Percentiles rank a stretch among this genome's conserved stretches.
Evolutionary conservation across 805 yeast species (phyloP).

Genomic region (Martiniozyma abietophila): DNA sequence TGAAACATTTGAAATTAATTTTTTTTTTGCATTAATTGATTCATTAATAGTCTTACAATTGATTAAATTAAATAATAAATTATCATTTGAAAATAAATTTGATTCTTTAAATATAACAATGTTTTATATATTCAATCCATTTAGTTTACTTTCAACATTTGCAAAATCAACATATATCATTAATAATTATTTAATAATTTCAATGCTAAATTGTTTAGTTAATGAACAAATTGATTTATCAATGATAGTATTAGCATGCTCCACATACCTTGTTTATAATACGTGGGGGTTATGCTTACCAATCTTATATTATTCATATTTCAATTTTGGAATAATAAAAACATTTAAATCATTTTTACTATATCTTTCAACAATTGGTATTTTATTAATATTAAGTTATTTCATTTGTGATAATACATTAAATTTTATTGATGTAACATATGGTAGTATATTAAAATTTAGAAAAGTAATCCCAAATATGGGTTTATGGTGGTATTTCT

Average conservation of each 20-base stretch:
- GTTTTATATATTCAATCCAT: slow-evolving; percentile 72
- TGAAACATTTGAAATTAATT: slow-evolving; percentile 17
- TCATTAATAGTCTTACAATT: slow-evolving; percentile 46
- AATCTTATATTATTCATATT: slow-evolving; percentile 27
- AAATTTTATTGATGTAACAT: slow-evolving; percentile 43
- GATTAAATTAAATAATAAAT: slow-evolving; percentile 38
- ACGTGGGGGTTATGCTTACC: slow-evolving; percentile 58
- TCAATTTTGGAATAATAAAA: background rate
- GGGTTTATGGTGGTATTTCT: slow-evolving; percentile 98
- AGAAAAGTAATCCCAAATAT: slow-evolving; percentile 77
- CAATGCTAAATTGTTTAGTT: slow-evolving; percentile 37
- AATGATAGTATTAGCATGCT: slow-evolving; percentile 46
- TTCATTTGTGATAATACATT: slow-evolving; percentile 29
- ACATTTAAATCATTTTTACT: slow-evolving; percentile 23
- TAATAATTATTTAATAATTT: slow-evolving; percentile 47
- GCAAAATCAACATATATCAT: slow-evolving; percentile 60
- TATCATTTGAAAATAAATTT: slow-evolving; percentile 15
- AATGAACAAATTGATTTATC: slow-evolving; percentile 33
- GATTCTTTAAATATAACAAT: slow-evolving; percentile 24
- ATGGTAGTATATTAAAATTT: slow-evolving; percentile 49
- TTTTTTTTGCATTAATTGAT: slow-evolving; percentile 54
- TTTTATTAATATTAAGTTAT: slow-evolving; percentile 31
- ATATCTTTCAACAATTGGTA: slow-evolving; percentile 18
- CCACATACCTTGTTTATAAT: slow-evolving; percentile 55
- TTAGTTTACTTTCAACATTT: slow-evolving; percentile 56